These are phyloP conservation scores for Trametes cubensis DNA, from an alignment of 768 basidiomycete species.

Conservation along the genomic window DNA sequence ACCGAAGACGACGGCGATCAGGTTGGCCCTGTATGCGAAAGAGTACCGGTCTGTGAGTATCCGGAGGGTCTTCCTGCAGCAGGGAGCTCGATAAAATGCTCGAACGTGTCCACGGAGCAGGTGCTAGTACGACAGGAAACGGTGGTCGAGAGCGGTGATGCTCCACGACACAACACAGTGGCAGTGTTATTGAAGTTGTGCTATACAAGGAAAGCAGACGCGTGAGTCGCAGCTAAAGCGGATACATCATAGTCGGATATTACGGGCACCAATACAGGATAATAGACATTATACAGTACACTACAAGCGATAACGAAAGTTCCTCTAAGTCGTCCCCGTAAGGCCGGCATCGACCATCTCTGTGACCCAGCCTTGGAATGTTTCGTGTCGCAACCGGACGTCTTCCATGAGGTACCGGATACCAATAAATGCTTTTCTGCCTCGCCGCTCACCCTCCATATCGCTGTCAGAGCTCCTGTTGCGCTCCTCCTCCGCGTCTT, in stretches of 20 bases:
- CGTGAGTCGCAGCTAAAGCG: background rate
- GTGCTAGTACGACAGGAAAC: too few relatives aligned
- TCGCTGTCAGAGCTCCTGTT: slow-evolving; percentile 42
- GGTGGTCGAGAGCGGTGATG: too few relatives aligned
- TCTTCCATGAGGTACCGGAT: slow-evolving; percentile 62
- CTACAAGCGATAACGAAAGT: background rate
- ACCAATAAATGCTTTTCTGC: slow-evolving; percentile 70
- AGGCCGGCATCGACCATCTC: slow-evolving; percentile 60
- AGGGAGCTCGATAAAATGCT: too few relatives aligned
- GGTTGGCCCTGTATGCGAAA: background rate
- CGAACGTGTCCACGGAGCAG: background rate
- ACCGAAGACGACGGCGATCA: background rate
- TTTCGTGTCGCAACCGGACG: slow-evolving; percentile 67
- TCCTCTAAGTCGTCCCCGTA: slow-evolving; percentile 28
- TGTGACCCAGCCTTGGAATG: slow-evolving; percentile 57
- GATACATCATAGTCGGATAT: too few relatives aligned
- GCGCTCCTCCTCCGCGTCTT: slow-evolving; percentile 60
- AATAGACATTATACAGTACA: background rate
- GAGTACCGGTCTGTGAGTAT: too few relatives aligned
- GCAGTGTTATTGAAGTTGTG: background rate
- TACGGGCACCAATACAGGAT: background rate
- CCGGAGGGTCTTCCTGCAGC: too few relatives aligned
- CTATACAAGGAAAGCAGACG: background rate
- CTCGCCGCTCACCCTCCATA: slow-evolving; percentile 69
- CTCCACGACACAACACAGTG: background rate